Base-by-base conservation (phyloP, 495 filamentous ascomycete genomes). In the Penicillium coprophilum region DNA sequence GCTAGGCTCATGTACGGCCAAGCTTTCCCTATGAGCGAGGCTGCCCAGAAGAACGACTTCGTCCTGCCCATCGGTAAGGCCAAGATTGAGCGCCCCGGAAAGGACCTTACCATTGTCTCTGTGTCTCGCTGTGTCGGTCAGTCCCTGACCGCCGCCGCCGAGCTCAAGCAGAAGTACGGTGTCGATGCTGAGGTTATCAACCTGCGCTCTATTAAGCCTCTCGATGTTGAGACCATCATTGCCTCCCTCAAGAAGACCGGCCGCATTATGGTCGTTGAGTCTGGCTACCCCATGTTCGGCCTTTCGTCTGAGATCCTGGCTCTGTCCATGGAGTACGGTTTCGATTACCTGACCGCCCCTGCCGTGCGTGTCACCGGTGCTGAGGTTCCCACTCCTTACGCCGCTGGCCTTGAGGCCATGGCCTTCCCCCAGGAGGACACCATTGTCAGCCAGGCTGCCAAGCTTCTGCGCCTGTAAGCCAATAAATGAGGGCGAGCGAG, bases 191-290 rank as follows among this genome's bases (percentile, higher is more conserved):
- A 98, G 77, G 95, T 98, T 53, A 89, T 98, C 83, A 98, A 98
- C 81, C 86, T 98, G 49, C 91, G 94, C 61, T 96, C 91, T 57
- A 74, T 98, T 75, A 98, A 97, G 83, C 94, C 94, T 34, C 81
- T 98, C 50, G 94, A 98, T 70, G 85, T 98, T 39, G 92, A 97
- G 76, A 82, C 87, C 52, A 96, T 98, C 70, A 82, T 96, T 69
- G 90, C 93, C 73, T 96, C 91, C 13, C 88, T 97, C 68, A 96
- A 97, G 87, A 98, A 98, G 87, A 98, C 94, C 21, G 88, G 89
- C 68, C 87, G 87, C 67, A 82, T 98, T 56, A 85, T 98, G 76
- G 86, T 84, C 24, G 90, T 98, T 57, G 94, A 97, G 78, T 96
- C 91, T 43, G 94, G 95, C 56, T 98, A 92, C 84, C 94, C 94